These are phyloP conservation scores for Astrothelium subdiscretum DNA, from an alignment of 495 filamentous ascomycete species.

Conservation along the genomic window DNA sequence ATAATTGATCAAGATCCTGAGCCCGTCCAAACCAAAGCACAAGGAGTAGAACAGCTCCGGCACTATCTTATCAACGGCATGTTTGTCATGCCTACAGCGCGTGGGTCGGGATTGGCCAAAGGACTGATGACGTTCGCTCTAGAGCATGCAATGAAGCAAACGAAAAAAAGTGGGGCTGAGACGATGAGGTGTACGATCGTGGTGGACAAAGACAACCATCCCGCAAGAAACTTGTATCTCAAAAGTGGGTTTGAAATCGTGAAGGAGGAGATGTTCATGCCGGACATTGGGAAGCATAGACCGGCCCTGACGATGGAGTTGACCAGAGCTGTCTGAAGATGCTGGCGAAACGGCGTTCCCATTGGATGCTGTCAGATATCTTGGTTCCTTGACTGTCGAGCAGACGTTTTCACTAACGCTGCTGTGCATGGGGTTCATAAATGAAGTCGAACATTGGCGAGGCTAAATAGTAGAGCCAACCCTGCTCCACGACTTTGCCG, in stretches of 20 bases:
- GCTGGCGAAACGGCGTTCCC: too few species aligned
- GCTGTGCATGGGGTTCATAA: too few species aligned
- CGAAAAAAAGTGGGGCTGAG: conserved; percentile 13
- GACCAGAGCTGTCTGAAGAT: neutral
- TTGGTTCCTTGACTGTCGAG: too few species aligned
- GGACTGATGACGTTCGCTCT: conserved; percentile 30
- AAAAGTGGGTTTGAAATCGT: conserved; percentile 34
- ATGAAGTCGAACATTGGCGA: neutral
- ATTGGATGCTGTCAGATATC: too few species aligned
- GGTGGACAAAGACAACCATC: conserved; percentile 29
- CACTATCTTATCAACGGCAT: conserved; percentile 27
- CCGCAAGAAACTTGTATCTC: conserved; percentile 34
- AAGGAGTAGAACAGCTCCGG: neutral
- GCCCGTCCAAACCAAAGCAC: conserved; percentile 7
- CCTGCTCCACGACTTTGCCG: neutral
- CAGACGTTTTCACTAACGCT: too few species aligned
- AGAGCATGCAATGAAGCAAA: conserved; percentile 19
- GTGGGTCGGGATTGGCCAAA: conserved; percentile 33
- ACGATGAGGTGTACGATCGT: conserved; percentile 21
- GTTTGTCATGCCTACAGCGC: conserved; percentile 35
- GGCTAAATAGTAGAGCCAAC: neutral
- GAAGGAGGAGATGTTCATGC: conserved; percentile 12
- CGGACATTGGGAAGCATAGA: neutral
- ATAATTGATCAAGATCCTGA: conserved; percentile 5
- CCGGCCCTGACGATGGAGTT: neutral